Evolutionary conservation across 805 yeast genomes (phyloP), one percentile per base, ranked within the genome.

Genomic region (Zygosaccharomyces bisporus): DNA sequence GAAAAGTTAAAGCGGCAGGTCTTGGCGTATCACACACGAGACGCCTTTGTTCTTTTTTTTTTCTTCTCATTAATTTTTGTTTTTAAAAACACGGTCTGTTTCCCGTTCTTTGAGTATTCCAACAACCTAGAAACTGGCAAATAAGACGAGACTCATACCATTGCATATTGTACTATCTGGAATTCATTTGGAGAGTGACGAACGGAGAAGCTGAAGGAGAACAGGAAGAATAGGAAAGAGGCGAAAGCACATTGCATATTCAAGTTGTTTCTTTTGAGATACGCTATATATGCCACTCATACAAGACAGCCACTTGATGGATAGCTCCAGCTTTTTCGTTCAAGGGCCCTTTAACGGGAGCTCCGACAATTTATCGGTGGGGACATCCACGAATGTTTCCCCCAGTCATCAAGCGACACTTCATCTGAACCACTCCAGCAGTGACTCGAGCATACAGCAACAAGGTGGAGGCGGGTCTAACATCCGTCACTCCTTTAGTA

Each of bases 331-430:
- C 14, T 44, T 38, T 25, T 44, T 48, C 32, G 47, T 43, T 33
- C 54, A 55, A 35, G 54, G 55, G 13, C 47, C 53, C 13, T 58
- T 53, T 46, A 45, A 50, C 39, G 25, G 54, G 12, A 52, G 57
- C 43, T 47, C 60, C 16, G 63, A 57, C 12, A 51, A 47, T 24
- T 17, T 53, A 33, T 44, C 54, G 4, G 39, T 47, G 17, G 45
- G 41, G n/a, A 41, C 58, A 13, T 50, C 52, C 6, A 50, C 47
- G 32, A 56, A 52, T 37, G 35, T 56, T 13, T 55, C 61, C n/a
- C 61, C 58, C 20, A 50, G 41, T 17, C 56, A 56, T 32, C 53
- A 49, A 31, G 35, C 44, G 20, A 44, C 46, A 37, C 36, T 43
- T 45, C 47, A 39, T 42, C 38, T 40, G 34, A 46, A 35, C 37